Evolutionary conservation across 1,284 basidiomycete species (phyloP).

Genomic region (Coriolopsis trogii): DNA sequence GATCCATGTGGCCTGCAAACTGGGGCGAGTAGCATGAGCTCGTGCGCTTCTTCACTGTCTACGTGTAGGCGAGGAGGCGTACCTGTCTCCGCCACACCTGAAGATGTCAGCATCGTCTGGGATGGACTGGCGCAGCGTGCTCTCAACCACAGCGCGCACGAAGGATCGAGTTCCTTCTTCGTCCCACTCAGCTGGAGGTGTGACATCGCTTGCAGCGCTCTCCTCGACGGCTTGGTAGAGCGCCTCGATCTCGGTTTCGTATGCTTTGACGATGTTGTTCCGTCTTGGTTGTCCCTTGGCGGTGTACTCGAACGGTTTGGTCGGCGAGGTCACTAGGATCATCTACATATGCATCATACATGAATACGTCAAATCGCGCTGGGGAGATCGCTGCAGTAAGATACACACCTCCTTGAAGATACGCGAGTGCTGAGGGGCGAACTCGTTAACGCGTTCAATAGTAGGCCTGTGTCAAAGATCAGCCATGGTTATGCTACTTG

Average conservation of each 20-base stretch:
- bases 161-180: constrained; percentile 25
- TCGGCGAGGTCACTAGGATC: constrained; percentile 36
- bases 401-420: constrained; percentile 38
- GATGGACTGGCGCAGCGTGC: constrained; percentile 27
- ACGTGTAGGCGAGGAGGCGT: background rate
- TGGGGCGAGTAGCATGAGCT: constrained; percentile 9
- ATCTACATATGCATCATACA: constrained; percentile 27
- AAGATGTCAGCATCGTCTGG: constrained; percentile 42
- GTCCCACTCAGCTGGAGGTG: constrained; percentile 34
- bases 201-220: constrained; percentile 30
- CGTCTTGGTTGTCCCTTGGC: constrained; percentile 39
- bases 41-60: no score
- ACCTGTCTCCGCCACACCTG: constrained; percentile 46
- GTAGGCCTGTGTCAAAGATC: constrained; percentile 34
- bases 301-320: constrained; percentile 40
- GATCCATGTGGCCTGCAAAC: constrained; percentile 45
- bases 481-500: background rate
- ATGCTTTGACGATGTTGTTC: constrained; percentile 35
- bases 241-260: constrained; percentile 37
- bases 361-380: background rate
- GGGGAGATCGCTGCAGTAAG: background rate
- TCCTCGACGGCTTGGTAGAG: constrained; percentile 36
- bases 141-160: constrained; percentile 31
- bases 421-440: constrained; percentile 42
- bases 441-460: constrained; percentile 41